Evolutionary conservation across 176 grass and related monocot genomes (phyloP).

Genomic region (Elaeis guineensis): DNA sequence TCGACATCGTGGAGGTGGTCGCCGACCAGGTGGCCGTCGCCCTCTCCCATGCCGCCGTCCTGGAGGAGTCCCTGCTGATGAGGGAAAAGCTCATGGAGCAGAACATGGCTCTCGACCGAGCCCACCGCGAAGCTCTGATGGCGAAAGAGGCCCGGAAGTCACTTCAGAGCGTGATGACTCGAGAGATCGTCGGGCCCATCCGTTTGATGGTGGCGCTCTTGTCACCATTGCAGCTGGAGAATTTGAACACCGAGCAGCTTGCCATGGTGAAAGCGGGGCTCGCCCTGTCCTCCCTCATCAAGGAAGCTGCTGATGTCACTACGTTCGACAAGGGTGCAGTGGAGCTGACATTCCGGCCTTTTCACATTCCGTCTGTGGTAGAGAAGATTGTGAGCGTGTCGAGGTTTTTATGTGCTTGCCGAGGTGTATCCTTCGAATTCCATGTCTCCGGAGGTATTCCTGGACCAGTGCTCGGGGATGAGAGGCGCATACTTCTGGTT

Average conservation of each 20-base stretch:
- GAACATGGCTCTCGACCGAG: not conserved
- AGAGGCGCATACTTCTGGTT: not conserved
- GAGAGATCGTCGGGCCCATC: not conserved
- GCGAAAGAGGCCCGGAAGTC: not conserved
- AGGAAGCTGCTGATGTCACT: not conserved
- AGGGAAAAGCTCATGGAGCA: slow-evolving; percentile 6
- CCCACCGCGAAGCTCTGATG: not conserved
- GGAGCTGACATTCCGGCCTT: not conserved
- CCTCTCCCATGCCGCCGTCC: not conserved
- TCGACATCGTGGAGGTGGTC: not conserved
- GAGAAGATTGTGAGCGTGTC: not conserved
- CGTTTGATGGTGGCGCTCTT: not conserved
- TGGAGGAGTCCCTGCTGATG: not conserved
- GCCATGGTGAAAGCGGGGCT: slow-evolving; percentile 1
- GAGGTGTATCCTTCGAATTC: not conserved
- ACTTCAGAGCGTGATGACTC: not conserved
- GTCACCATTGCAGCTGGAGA: not conserved
- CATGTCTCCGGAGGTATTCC: not conserved
- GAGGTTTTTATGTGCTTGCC: slow-evolving; percentile 12
- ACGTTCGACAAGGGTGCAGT: not conserved
- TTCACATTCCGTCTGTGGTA: not conserved
- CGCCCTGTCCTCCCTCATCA: not conserved
- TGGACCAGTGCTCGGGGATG: not conserved
- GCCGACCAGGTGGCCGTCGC: slow-evolving; percentile 4
- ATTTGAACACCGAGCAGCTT: not conserved